Base-by-base conservation (phyloP, 2,329 filamentous ascomycete species). In the Exophiala aquamarina region DNA sequence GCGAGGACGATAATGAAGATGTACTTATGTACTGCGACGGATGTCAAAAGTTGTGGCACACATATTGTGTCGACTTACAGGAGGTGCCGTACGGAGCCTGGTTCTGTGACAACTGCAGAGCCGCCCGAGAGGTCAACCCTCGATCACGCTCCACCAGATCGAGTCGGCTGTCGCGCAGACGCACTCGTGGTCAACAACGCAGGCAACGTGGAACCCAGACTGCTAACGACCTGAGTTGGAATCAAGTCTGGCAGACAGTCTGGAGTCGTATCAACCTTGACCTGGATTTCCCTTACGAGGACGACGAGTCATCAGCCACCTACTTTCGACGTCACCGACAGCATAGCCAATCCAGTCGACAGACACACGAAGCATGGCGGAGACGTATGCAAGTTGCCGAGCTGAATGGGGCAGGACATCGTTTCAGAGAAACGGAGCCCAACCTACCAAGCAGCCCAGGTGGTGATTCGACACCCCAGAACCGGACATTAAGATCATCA, bases 31-130 rank as follows among this genome's bases (percentile, higher is more conserved):
- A 95, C 51, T 98, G 93, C 70, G 90, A 96, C 66, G 85, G 83
- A 62, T 98, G 93, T 72, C 86, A 95, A 73, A 84, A 85, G 26
- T 81, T 87, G 34, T 95, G 92, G 61, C 93, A 98, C 67, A 90
- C 90, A 38, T 88, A 94, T 67, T 98, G 93, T 67, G 82, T 95
- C 52, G 91, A 88, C 26, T 78, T 95, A 40, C 84, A 91, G 50
- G 72, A 76, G 43, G 81, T 95, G 46, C 90, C 91, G 17, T 71
- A 77, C 21, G 87, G 87, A 20, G 75, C 84, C 56, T 98, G 92
- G 91, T 95, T 92, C 66, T 98, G 93, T 72, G 84, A 93, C 68
- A 83, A 87, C 60, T 98, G 93, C 67, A 67, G 72, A 47, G 63
- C 68, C 67, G 75, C 73, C 61, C 64, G 71, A 64, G 62, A 69